Evolutionary conservation across 2,329 filamentous ascomycete genomes (phyloP).

Genomic region (Cryphonectria parasitica): DNA sequence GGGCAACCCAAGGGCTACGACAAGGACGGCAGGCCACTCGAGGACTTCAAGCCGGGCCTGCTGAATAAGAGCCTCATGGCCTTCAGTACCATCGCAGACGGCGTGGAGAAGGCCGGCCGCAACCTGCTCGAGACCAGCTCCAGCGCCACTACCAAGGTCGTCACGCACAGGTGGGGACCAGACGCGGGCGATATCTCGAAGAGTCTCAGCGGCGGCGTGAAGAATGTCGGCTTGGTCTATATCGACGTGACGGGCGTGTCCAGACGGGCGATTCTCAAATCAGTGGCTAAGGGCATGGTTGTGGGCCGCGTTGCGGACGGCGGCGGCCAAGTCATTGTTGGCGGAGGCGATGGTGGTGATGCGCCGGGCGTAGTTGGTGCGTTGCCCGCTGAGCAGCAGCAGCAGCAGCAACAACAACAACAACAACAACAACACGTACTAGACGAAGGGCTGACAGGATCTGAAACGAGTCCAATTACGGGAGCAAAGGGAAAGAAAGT

Average conservation of each 20-base stretch:
- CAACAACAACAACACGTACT: constrained; percentile 34
- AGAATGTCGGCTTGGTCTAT: constrained; percentile 96
- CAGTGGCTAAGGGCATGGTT: constrained; percentile 95
- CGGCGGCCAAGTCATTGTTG: constrained; percentile 74
- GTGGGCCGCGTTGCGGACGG: constrained; percentile 78
- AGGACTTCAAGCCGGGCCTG: constrained; percentile 82
- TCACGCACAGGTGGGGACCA: constrained; percentile 84
- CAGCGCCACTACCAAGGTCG: constrained; percentile 80
- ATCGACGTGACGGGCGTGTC: constrained; percentile 96
- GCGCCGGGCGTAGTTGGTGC: constrained; percentile 25
- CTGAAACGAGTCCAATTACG: constrained; percentile 26
- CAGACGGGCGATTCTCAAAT: constrained; percentile 86
- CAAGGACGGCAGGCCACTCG: constrained; percentile 67
- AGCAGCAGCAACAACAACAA: constrained; percentile 24
- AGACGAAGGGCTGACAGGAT: constrained; percentile 36
- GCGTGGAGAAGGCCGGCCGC: constrained; percentile 84
- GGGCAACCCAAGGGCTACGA: constrained; percentile 64
- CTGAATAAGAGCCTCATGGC: constrained; percentile 97
- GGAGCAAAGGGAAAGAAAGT: constrained; percentile 26
- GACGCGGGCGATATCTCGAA: constrained; percentile 81
- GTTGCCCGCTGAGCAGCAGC: constrained; percentile 15
- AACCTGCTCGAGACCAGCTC: constrained; percentile 76
- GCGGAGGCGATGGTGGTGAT: constrained; percentile 55
- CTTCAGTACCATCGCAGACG: constrained; percentile 91
- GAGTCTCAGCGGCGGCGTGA: constrained; percentile 81